Evolutionary conservation across 2,329 filamentous ascomycete species (phyloP), one percentile per base, ranked within the genome.

Genomic region (Colletotrichum cuscutae): DNA sequence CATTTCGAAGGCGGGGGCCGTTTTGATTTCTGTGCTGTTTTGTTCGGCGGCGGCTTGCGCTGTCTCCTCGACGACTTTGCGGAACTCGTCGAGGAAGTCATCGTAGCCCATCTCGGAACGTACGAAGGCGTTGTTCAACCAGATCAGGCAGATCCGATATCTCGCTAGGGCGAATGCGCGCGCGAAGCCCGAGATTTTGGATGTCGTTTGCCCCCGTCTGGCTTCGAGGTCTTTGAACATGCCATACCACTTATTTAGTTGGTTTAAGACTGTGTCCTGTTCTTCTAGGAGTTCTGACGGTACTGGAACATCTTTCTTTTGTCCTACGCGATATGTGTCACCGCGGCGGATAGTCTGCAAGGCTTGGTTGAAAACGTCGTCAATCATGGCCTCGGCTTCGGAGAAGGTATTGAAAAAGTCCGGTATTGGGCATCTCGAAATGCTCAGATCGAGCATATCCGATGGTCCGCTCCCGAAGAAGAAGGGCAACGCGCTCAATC

Each of bases 91-190:
- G 0, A 80, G 63, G 57, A 83, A 78, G 1, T 71, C 70, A 65
- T 86, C 84, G 67, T 78, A 84, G 1, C 77, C 78, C 19, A 78
- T 73, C 68, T 86, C 82, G 8, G 68, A 70, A 15, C 37, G 37
- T 19, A 5, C 22, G 19, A 72, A 62, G 3, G 53, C 65, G 52
- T 68, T 49, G n/a, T 24, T 6, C 13, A 24, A 13, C 69, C 69
- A 72, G n/a, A 72, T 26, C 3, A 22, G 30, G 12, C 28, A 32
- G 37, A 63, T 37, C 2, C 69, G 58, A 12, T 68, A 68, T 8
- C 54, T 24, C 19, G 58, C 61, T 12, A 72, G 24, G 19, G 52
- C 42, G 30, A 68, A 62, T 28, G 61, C 19, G 7, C 69, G n/a
- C 8, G 37, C 49, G 8, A 11, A 37, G 4, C 12, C 15, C 12